Conservation (phyloP, 2,329 filamentous ascomycete species). For the Penicillium sp. region DNA sequence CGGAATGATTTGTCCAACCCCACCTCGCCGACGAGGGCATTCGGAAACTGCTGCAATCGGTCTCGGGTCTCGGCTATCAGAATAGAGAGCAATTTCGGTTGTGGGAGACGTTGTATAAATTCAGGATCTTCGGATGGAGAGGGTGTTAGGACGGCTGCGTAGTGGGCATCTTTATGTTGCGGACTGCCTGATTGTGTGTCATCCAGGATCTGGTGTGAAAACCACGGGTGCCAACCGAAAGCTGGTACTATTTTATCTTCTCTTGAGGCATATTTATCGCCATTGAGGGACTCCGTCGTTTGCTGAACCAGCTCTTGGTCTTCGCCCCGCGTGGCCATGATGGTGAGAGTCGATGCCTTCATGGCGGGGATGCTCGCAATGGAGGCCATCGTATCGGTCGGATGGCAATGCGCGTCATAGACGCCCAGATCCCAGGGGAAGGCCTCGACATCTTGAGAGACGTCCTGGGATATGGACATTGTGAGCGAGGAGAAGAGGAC, state of each 20-base stretch:
- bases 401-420: slow-evolving; percentile 70
- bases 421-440: slow-evolving; percentile 70
- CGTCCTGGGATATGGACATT: slow-evolving; percentile 20
- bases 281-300: slow-evolving; percentile 48
- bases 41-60: slow-evolving; percentile 58
- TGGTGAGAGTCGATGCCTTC: slow-evolving; percentile 63
- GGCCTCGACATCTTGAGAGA: slow-evolving; percentile 23
- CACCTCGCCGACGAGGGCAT: slow-evolving; percentile 66
- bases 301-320: slow-evolving; percentile 65
- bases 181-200: slow-evolving; percentile 37
- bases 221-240: slow-evolving; percentile 74
- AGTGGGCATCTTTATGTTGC: slow-evolving; percentile 55
- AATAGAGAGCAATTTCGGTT: slow-evolving; percentile 59
- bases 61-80: slow-evolving; percentile 58
- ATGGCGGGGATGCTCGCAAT: slow-evolving; percentile 61
- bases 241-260: slow-evolving; percentile 57
- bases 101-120: slow-evolving; percentile 59
- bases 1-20: slow-evolving; percentile 68
- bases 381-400: slow-evolving; percentile 67
- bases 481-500: slow-evolving; percentile 10
- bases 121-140: slow-evolving; percentile 50
- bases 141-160: slow-evolving; percentile 60
- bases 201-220: slow-evolving; percentile 66
- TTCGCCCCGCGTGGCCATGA: slow-evolving; percentile 68
- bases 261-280: not conserved